Evolutionary conservation across 768 basidiomycete genomes (phyloP).

Genomic region (Filobasidium wieringae): DNA sequence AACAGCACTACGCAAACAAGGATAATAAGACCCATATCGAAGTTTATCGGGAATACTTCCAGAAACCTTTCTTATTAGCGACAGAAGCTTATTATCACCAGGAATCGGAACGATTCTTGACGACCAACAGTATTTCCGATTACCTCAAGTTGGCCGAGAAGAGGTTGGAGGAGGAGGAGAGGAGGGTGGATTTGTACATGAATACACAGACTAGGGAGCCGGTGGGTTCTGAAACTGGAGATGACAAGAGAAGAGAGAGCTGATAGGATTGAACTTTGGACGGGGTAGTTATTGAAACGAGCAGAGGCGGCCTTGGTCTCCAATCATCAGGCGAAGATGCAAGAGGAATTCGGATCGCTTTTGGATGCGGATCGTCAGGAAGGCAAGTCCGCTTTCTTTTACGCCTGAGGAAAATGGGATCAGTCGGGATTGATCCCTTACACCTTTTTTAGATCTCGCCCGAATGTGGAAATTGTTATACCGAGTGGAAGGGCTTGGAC

Average conservation of each 20-base stretch:
- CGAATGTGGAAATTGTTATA: constrained; percentile 89
- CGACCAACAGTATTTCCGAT: constrained; percentile 77
- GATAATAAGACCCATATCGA: constrained; percentile 48
- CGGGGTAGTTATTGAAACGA: constrained; percentile 38
- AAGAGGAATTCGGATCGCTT: constrained; percentile 74
- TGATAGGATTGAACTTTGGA: constrained; percentile 13
- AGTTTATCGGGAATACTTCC: constrained; percentile 83
- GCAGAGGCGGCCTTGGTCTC: constrained; percentile 89
- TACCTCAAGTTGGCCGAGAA: constrained; percentile 92
- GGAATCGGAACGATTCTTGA: constrained; percentile 82
- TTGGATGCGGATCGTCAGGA: constrained; percentile 83
- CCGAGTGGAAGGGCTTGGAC: constrained; percentile 84
- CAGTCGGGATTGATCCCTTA: too few species aligned
- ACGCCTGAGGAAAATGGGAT: background rate
- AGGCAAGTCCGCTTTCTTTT: constrained; percentile 29
- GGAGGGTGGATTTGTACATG: constrained; percentile 85
- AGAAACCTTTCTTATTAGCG: constrained; percentile 71
- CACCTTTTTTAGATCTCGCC: constrained; percentile 53
- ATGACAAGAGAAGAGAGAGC: background rate
- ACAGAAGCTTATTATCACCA: constrained; percentile 85
- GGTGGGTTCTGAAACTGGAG: constrained; percentile 23
- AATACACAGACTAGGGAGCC: constrained; percentile 77
- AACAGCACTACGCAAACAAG: constrained; percentile 43
- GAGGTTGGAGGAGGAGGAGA: constrained; percentile 83
- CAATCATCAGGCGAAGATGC: constrained; percentile 70